Evolutionary conservation across 2,329 filamentous ascomycete genomes (phyloP).

Genomic region (Paecilomyces niveus): DNA sequence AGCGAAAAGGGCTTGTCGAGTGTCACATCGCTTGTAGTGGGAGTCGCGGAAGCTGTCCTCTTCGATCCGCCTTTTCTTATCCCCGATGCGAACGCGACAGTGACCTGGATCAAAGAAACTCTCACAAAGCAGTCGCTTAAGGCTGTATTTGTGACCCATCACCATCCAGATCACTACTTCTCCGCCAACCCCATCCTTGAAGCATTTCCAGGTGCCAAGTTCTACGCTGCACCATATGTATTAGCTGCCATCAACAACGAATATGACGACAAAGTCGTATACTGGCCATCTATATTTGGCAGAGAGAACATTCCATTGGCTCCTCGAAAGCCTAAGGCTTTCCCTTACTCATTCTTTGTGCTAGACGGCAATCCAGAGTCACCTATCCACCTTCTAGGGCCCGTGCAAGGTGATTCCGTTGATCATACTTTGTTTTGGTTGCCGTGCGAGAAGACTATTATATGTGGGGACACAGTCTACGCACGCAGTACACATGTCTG

Average conservation of each 20-base stretch:
- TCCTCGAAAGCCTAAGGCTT: slow-evolving; percentile 19
- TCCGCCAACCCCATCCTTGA: slow-evolving; percentile 23
- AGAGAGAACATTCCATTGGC: slow-evolving; percentile 18
- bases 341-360: slow-evolving; percentile 20
- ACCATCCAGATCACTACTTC: slow-evolving; percentile 30
- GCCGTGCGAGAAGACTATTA: slow-evolving; percentile 16
- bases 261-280: slow-evolving; percentile 26
- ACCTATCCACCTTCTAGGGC: slow-evolving; percentile 21
- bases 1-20: background rate
- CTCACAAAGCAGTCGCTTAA: slow-evolving; percentile 14
- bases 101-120: slow-evolving; percentile 20
- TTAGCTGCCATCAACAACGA: slow-evolving; percentile 24
- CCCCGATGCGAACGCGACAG: slow-evolving; percentile 19
- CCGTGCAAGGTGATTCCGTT: slow-evolving; percentile 24
- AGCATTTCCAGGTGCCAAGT: slow-evolving; percentile 14
- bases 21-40: slow-evolving; percentile 14
- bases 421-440: slow-evolving; percentile 26
- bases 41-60: slow-evolving; percentile 11
- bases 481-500: slow-evolving; percentile 25
- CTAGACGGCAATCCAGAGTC: slow-evolving; percentile 17
- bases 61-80: slow-evolving; percentile 28
- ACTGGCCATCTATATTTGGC: slow-evolving; percentile 21
- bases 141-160: slow-evolving; percentile 28
- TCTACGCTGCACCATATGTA: slow-evolving; percentile 20
- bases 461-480: slow-evolving; percentile 23